These are phyloP conservation scores for Candida chilensis DNA, from an alignment of 805 yeast genomes.

Conservation along the genomic window DNA sequence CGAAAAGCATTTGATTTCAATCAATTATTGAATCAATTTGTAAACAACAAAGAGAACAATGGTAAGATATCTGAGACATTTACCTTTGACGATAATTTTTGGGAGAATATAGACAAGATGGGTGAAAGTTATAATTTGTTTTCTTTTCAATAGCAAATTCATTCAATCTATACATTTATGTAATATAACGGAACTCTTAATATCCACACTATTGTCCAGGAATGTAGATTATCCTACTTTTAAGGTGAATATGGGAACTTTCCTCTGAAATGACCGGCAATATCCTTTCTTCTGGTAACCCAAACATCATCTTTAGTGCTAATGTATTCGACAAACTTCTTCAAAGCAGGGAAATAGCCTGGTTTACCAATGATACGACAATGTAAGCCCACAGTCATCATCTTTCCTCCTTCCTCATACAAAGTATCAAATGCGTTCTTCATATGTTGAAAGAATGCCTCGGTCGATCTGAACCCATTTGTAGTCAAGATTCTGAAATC, in stretches of 20 bases:
- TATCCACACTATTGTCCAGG: too few relatives aligned
- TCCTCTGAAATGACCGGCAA: conserved; percentile 15
- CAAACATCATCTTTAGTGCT: conserved; percentile 20
- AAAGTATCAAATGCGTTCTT: conserved; percentile 24
- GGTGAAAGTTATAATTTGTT: too few relatives aligned
- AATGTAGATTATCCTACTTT: conserved; percentile 5
- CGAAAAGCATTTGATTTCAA: neutral
- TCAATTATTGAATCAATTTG: too few relatives aligned
- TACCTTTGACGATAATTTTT: conserved; percentile 3
- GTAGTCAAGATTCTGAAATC: conserved; percentile 13
- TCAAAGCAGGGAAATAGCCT: conserved; percentile 20
- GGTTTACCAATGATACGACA: conserved; percentile 24
- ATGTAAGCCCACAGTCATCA: conserved; percentile 26
- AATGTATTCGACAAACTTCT: conserved; percentile 22
- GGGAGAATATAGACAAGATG: conserved; percentile 1
- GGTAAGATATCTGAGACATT: too few relatives aligned
- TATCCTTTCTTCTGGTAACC: conserved; percentile 24
- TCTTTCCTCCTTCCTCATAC: conserved; percentile 22
- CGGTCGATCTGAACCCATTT: conserved; percentile 12
- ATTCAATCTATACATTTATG: too few relatives aligned
- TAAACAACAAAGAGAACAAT: too few relatives aligned
- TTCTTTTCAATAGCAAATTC: too few relatives aligned
- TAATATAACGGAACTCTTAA: too few relatives aligned
- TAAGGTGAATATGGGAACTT: conserved; percentile 11
- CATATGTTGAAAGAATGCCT: conserved; percentile 16